phyloP scores from a whole-genome alignment of 1,139 yeast genomes.

The Magnusiomyces paraingens region DNA sequence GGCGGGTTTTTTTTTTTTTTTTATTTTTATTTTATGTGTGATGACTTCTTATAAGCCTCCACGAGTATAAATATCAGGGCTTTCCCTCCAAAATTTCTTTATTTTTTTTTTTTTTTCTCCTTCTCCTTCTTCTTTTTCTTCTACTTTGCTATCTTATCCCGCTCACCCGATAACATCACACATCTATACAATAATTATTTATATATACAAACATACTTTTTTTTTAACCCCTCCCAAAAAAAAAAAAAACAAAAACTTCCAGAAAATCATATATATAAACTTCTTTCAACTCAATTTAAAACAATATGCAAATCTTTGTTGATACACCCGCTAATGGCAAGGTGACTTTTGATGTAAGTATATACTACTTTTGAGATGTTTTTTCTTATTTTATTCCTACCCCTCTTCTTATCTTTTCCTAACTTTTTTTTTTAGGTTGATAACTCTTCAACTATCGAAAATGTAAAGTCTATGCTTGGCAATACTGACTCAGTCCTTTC shows the following conservation, averaged over 20 bases:
- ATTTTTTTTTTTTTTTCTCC: not conserved
- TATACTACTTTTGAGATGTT: slow-evolving; percentile 42
- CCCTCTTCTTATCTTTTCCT: not conserved
- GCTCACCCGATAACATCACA: not conserved
- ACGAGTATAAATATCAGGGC: not conserved
- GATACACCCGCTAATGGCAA: slow-evolving; percentile 99
- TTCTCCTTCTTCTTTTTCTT: not conserved
- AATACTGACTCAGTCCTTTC: slow-evolving; percentile 98
- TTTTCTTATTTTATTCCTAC: not conserved
- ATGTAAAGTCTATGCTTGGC: slow-evolving; percentile 78
- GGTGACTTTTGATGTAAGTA: slow-evolving; percentile 92
- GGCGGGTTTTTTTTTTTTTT: no score
- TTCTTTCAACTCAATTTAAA: slow-evolving; percentile 6
- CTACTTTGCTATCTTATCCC: not conserved
- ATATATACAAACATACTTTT: not conserved
- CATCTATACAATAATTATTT: not conserved
- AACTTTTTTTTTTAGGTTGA: slow-evolving; percentile 63
- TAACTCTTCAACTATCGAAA: slow-evolving; percentile 97
- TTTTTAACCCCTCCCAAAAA: no score
- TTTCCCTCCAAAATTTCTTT: not conserved
- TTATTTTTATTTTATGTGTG: not conserved
- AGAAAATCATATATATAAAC: not conserved
- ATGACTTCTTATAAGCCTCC: not conserved
- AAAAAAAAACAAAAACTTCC: no score
- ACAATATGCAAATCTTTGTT: slow-evolving; percentile 90